Evolutionary conservation across 2,329 filamentous ascomycete species (phyloP), one percentile per base, ranked within the genome.

Genomic region (Aspergillus terreus): DNA sequence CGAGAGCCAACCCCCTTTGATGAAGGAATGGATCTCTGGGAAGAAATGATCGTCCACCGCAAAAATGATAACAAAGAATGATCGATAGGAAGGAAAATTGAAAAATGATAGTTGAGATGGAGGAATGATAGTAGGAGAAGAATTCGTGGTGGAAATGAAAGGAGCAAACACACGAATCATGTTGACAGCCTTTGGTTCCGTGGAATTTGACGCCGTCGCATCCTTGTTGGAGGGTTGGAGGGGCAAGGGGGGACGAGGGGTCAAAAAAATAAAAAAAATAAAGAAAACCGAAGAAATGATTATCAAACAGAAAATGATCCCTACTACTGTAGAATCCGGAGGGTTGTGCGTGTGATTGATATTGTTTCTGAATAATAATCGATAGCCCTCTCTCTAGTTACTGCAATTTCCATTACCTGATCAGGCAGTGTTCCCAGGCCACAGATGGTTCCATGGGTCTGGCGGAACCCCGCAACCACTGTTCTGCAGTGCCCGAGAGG

Each of bases 161-260:
- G 57, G 54, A 56, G 45, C 38, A 32, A 46, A 44, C 32, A 54
- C 56, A 58, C 56, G 56, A 60, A 60, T 58, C 55, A 57, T 46
- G 53, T 49, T 40, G 46, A 25, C 35, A 47, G 44, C 14, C 38
- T 43, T 38, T 44, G 44, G 12, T 46, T 57, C 53, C 53, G 57
- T 59, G 57, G 58, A 56, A 58, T 56, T 57, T 53, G 51, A 54
- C 41, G 50, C 42, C 36, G 48, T 41, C 35, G 44, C 41, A 59
- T 59, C 56, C 56, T 55, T 56, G 55, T 58, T 59, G 50, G 58
- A 61, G 58, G 58, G 55, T 58, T 59, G 50, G 58, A 61, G 58
- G 58, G 58, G 58, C 57, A 59, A 54, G 52, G 54, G 51, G 52
- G 53, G 54, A 56, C 51, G 55, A 57, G 54, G 58, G 56, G 58